phyloP scores from a whole-genome alignment of 768 basidiomycete species.

The Podaxis rugospora region DNA sequence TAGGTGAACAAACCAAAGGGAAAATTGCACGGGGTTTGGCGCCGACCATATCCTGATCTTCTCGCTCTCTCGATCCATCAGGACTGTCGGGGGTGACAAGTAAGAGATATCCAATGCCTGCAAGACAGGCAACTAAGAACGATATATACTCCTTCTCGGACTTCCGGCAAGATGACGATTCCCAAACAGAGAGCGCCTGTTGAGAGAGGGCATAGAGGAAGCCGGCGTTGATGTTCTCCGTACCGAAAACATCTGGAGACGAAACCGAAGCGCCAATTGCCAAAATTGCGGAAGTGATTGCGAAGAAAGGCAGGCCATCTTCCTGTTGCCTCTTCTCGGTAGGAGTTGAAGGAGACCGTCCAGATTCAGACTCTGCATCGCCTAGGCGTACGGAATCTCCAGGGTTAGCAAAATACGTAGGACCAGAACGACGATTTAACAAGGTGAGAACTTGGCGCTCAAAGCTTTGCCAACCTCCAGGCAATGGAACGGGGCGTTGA shows the following conservation, averaged over 20 bases:
- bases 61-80: not conserved
- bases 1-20: constrained; percentile 26
- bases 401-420: constrained; percentile 58
- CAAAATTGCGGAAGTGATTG: constrained; percentile 51
- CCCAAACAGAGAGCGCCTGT: constrained; percentile 36
- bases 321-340: constrained; percentile 1
- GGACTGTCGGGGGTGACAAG: constrained; percentile 10
- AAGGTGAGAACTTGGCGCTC: constrained; percentile 2
- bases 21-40: constrained; percentile 4
- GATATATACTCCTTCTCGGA: constrained; percentile 40
- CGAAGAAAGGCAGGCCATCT: constrained; percentile 45
- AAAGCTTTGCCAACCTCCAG: constrained; percentile 12
- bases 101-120: constrained; percentile 44
- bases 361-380: constrained; percentile 11
- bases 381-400: not conserved
- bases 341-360: not conserved
- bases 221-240: constrained; percentile 17
- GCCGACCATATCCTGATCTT: constrained; percentile 7
- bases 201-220: constrained; percentile 33
- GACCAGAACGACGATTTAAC: not conserved
- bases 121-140: constrained; percentile 39
- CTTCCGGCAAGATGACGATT: constrained; percentile 15
- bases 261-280: constrained; percentile 46
- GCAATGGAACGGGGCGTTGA: constrained; percentile 22
- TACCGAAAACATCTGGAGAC: not conserved